These are phyloP conservation scores for Leishmania braziliensis DNA, from an alignment of 208 protist genomes.

Conservation along the genomic window DNA sequence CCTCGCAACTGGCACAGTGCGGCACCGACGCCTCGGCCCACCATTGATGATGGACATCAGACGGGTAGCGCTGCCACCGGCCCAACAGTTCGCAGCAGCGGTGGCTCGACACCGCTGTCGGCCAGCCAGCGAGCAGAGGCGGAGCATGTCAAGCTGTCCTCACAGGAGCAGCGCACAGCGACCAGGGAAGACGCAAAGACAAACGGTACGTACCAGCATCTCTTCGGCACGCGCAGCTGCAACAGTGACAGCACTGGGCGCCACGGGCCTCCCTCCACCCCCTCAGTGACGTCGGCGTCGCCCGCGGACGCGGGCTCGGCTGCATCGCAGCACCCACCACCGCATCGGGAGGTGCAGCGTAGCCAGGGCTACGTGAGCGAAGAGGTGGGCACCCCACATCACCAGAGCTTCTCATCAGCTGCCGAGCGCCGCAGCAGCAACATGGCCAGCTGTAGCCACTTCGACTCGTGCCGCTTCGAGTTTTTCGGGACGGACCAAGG, in stretches of 20 bases:
- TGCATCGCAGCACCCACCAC: neutral
- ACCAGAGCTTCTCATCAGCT: neutral
- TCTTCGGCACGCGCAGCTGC: neutral
- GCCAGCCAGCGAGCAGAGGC: conserved; percentile 11
- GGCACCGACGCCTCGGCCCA: conserved; percentile 19
- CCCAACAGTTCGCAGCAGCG: neutral
- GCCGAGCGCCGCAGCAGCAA: neutral
- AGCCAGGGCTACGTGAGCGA: neutral
- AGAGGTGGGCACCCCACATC: neutral
- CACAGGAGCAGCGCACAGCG: conserved; percentile 22
- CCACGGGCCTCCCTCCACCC: neutral
- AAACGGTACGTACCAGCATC: neutral
- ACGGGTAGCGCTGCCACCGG: neutral
- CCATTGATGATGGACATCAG: conserved; percentile 3
- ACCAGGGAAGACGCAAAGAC: neutral
- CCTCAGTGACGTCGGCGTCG: neutral
- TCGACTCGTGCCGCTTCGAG: neutral
- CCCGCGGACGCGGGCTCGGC: too few species aligned
- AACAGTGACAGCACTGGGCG: neutral
- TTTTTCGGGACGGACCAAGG: neutral
- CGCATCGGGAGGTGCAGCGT: neutral
- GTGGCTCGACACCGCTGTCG: neutral
- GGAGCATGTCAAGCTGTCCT: conserved; percentile 17
- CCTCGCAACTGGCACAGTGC: neutral
- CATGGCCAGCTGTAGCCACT: neutral